These are phyloP conservation scores for Chaetomium sp. DNA, from an alignment of 2,329 filamentous ascomycete genomes.

Conservation along the genomic window DNA sequence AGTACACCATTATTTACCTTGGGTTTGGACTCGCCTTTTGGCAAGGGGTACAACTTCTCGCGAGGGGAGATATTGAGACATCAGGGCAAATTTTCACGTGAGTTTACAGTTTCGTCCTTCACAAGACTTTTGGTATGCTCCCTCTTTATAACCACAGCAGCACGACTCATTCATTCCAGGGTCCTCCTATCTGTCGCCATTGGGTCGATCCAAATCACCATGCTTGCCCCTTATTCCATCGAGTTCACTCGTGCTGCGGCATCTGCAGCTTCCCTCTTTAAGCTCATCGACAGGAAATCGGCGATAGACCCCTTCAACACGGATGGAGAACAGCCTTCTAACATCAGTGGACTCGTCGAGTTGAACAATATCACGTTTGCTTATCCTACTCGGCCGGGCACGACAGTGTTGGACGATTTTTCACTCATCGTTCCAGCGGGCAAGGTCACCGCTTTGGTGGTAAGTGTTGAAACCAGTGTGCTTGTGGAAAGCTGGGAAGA, in stretches of 20 bases:
- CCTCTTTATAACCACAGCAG: too few species aligned
- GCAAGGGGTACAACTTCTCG: slow-evolving; percentile 44
- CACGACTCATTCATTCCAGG: slow-evolving; percentile 20
- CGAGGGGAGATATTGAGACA: slow-evolving; percentile 37
- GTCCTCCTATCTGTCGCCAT: slow-evolving; percentile 44
- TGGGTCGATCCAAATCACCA: slow-evolving; percentile 39
- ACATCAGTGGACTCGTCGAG: slow-evolving; percentile 36
- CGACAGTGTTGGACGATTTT: slow-evolving; percentile 34
- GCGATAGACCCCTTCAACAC: slow-evolving; percentile 37
- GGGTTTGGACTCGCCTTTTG: slow-evolving; percentile 46
- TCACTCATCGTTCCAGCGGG: slow-evolving; percentile 34
- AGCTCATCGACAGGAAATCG: slow-evolving; percentile 37
- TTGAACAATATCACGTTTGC: slow-evolving; percentile 40
- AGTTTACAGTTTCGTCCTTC: slow-evolving; percentile 15
- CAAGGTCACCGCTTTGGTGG: slow-evolving; percentile 45
- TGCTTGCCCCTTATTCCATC: slow-evolving; percentile 41
- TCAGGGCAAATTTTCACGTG: slow-evolving; percentile 42
- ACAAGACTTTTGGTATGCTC: background rate
- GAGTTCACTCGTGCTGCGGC: slow-evolving; percentile 41
- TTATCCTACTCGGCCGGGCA: slow-evolving; percentile 46
- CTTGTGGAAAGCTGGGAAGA: background rate
- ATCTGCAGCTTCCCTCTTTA: slow-evolving; percentile 42
- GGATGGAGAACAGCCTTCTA: slow-evolving; percentile 29
- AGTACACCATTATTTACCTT: slow-evolving; percentile 43
- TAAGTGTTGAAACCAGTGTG: background rate